Evolutionary conservation across 352 stramenopile genomes (phyloP), one percentile per base, ranked within the genome.

Genomic region (Phytopythium litorale): DNA sequence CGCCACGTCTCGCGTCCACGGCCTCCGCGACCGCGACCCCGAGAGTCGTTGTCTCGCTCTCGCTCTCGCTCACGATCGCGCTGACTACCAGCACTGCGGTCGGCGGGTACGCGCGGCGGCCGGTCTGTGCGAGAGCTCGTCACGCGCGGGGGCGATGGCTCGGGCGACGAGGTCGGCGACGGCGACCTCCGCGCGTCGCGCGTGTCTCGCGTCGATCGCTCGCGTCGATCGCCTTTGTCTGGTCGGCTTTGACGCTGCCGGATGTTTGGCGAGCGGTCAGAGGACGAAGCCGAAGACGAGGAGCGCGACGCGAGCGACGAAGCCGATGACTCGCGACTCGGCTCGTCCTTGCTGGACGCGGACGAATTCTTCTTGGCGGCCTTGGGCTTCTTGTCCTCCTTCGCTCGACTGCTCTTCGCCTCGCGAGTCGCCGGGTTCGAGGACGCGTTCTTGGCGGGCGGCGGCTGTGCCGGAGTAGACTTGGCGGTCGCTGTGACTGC

Each of bases 41-140:
- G 23, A 6, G 25, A 21, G 0, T 63, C 61, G 13, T n/a, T 12
- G 40, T 21, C 38, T n/a, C 69, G 59, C 18, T 82, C 68, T 58
- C 62, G 52, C 45, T 72, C 74, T 19, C 62, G 68, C 16, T 67
- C 62, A 7, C 62, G 55, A 4, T 74, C 69, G 25, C 60, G 64
- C 42, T 73, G 57, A 12, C 43, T 48, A 12, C 51, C 62, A 3
- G 51, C 62, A 45, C 63, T 52, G 51, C 63, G 65, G 8, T 76
- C 66, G 23, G 56, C 37, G 4, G 32, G 51, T 15, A n/a, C 23
- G 21, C 59, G 40, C 8, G 30, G 23, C 6, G 48, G 33, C 9
- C 55, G 58, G 30, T 61, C 49, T 7, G 25, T 56, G 43, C 42
- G 52, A 21, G n/a, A 35, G 28, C 18, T 56, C 42, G 6, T 43